Conservation (phyloP, 2,329 filamentous ascomycete species). For the Magnaporthales sp. region DNA sequence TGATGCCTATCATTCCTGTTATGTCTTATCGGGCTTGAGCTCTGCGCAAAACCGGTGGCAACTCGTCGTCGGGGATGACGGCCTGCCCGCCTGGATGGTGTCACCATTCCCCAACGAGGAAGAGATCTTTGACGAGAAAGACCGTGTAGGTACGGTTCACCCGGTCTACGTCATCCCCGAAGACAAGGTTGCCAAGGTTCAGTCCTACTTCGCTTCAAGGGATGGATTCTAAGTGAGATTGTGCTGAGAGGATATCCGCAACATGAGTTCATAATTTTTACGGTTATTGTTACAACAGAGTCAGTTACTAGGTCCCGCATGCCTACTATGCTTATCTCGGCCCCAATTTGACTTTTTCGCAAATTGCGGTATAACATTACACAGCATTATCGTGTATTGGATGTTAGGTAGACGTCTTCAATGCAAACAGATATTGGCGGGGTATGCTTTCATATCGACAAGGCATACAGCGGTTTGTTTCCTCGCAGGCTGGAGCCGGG, state of each 20-base stretch:
- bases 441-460: neutral
- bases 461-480: neutral
- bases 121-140: conserved; percentile 61
- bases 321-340: neutral
- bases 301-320: neutral
- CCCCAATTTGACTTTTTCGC: neutral
- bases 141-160: conserved; percentile 64
- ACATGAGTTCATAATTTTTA: neutral
- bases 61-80: conserved; percentile 17
- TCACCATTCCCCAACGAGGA: conserved; percentile 40
- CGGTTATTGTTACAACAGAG: neutral
- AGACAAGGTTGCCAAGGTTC: conserved; percentile 54
- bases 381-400: neutral
- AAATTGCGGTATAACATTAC: neutral
- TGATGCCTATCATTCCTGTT: conserved; percentile 90
- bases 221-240: conserved; percentile 37
- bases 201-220: conserved; percentile 54
- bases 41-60: conserved; percentile 65
- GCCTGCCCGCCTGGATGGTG: conserved; percentile 29
- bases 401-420: neutral
- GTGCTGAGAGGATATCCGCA: neutral
- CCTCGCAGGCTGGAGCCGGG: neutral
- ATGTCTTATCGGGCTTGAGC: conserved; percentile 79
- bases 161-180: conserved; percentile 81
- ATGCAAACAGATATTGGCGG: neutral